Evolutionary conservation across 192 early-diverging fungal genomes (phyloP).

Genomic region (Coemansia furcata): DNA sequence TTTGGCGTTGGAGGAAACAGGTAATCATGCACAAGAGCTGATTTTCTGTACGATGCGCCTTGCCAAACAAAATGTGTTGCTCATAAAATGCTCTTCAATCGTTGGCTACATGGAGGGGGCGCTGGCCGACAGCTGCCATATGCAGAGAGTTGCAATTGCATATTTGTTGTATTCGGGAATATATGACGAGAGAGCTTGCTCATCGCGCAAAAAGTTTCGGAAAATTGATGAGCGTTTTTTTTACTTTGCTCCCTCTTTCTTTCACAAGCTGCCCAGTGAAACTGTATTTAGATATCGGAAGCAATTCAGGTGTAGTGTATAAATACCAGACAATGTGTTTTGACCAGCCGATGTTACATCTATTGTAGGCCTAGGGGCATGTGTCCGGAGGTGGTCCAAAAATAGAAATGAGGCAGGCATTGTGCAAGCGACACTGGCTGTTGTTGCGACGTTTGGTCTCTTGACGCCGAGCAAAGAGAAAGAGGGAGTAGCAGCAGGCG

Average conservation of each 20-base stretch:
- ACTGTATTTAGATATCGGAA: slow-evolving; percentile 2
- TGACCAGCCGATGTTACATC: neutral
- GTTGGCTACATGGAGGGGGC: neutral
- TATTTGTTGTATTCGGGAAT: neutral
- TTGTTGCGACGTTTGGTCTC: neutral
- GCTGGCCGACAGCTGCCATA: neutral
- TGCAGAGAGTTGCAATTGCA: neutral
- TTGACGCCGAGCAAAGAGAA: slow-evolving; percentile 1
- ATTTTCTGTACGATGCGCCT: neutral
- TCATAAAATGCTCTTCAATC: neutral
- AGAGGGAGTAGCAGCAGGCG: neutral
- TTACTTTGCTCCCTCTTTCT: neutral
- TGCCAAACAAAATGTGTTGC: neutral
- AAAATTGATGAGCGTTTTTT: neutral
- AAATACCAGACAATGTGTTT: neutral
- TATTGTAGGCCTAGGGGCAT: neutral
- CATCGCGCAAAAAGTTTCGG: slow-evolving; percentile 1
- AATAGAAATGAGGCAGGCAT: neutral
- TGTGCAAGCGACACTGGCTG: neutral
- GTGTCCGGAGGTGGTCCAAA: neutral
- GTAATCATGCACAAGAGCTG: neutral
- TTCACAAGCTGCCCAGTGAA: neutral
- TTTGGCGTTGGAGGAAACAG: neutral
- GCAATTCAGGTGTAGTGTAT: slow-evolving; percentile 4
- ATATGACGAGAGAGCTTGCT: neutral